These are phyloP conservation scores for Leccinum arenicola DNA, from an alignment of 768 basidiomycete species.

Conservation along the genomic window DNA sequence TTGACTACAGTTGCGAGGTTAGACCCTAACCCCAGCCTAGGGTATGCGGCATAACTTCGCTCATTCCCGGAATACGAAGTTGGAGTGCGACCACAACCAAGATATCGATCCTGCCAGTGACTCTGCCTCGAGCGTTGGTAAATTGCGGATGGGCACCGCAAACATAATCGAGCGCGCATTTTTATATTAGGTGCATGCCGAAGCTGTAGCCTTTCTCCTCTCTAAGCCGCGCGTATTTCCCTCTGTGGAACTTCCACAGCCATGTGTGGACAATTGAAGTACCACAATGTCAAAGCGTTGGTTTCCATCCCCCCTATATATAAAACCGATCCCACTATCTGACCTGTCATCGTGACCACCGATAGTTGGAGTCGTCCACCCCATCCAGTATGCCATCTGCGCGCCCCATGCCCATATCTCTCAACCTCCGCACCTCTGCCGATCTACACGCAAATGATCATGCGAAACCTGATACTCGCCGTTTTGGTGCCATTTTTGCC, in stretches of 20 bases:
- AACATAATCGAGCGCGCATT: background rate
- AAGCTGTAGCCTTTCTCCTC: conserved; percentile 12
- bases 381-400: conserved; percentile 10
- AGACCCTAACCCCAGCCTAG: conserved; percentile 20
- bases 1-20: background rate
- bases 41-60: conserved; percentile 1
- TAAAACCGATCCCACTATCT: conserved; percentile 10
- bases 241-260: conserved; percentile 16
- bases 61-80: background rate
- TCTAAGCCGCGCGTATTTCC: conserved; percentile 12
- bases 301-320: conserved; percentile 13
- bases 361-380: background rate
- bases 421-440: conserved; percentile 3
- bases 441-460: conserved; percentile 1
- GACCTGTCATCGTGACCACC: background rate
- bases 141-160: background rate
- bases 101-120: background rate
- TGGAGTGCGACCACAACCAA: background rate
- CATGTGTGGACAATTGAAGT: conserved; percentile 19
- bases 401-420: conserved; percentile 2
- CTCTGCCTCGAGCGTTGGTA: background rate
- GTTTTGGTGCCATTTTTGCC: conserved; percentile 26
- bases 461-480: conserved; percentile 23
- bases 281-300: conserved; percentile 26
- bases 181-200: background rate